These are phyloP conservation scores for Venturia aucupariae DNA, from an alignment of 2,329 filamentous ascomycete genomes.

Conservation along the genomic window DNA sequence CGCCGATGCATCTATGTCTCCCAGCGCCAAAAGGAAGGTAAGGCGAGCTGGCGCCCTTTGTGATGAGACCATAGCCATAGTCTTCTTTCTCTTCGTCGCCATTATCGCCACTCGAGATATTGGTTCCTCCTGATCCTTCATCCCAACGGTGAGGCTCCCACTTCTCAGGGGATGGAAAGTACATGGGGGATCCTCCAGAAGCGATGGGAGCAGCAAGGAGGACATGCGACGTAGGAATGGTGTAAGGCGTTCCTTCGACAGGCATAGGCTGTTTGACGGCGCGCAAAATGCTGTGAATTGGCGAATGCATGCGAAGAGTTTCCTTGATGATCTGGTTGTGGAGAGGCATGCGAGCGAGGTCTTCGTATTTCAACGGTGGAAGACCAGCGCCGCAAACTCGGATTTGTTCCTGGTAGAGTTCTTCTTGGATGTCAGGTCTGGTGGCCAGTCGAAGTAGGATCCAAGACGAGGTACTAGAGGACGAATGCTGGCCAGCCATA, in stretches of 20 bases:
- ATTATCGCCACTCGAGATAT: constrained; percentile 44
- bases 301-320: constrained; percentile 80
- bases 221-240: constrained; percentile 70
- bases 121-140: constrained; percentile 44
- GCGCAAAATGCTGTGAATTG: constrained; percentile 91
- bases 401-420: constrained; percentile 76
- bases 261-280: constrained; percentile 83
- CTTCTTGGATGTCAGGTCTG: constrained; percentile 67
- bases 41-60: constrained; percentile 79
- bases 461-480: constrained; percentile 75
- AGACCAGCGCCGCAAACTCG: constrained; percentile 63
- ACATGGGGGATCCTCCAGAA: constrained; percentile 58
- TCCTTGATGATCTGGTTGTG: constrained; percentile 84
- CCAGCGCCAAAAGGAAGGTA: constrained; percentile 94
- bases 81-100: constrained; percentile 67
- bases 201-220: constrained; percentile 82
- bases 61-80: constrained; percentile 88
- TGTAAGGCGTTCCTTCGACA: constrained; percentile 71
- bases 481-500: constrained; percentile 88
- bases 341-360: constrained; percentile 67
- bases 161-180: constrained; percentile 70
- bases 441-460: constrained; percentile 73
- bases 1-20: constrained; percentile 87
- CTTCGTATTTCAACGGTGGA: constrained; percentile 66
- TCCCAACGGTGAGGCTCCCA: constrained; percentile 96